Percentiles rank a stretch among this genome's conserved stretches.
These are phyloP conservation scores for Dalbergia cultrata DNA, from an alignment of 306 rosid species.

Conservation along the genomic window DNA sequence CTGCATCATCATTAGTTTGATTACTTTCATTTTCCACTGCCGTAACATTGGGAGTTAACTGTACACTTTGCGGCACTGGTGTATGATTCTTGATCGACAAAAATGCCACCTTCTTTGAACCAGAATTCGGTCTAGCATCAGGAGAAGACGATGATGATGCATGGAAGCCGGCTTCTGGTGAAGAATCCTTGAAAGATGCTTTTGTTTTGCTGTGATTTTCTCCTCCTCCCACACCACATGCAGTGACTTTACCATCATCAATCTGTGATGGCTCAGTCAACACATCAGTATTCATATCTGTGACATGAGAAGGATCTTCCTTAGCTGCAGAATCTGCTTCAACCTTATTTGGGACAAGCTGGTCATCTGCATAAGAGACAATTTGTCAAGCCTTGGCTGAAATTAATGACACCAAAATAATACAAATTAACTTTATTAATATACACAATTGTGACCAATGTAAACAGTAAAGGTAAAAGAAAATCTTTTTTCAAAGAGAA, in stretches of 20 bases:
- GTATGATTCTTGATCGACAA: conserved; percentile 62
- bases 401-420: conserved; percentile 6
- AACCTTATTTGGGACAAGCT: conserved; percentile 29
- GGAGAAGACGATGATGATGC: conserved; percentile 42
- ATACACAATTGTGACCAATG: neutral
- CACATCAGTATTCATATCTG: conserved; percentile 42
- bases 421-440: neutral
- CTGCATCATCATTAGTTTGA: conserved; percentile 48
- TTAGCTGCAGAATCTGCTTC: conserved; percentile 43
- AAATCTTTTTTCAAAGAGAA: neutral
- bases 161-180: conserved; percentile 42
- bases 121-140: conserved; percentile 41
- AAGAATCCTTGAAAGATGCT: conserved; percentile 36
- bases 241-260: conserved; percentile 38
- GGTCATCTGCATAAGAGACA: conserved; percentile 55
- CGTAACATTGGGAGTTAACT: conserved; percentile 30
- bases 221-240: conserved; percentile 35
- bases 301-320: conserved; percentile 32
- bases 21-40: conserved; percentile 53
- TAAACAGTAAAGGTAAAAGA: neutral
- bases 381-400: conserved; percentile 16
- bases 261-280: conserved; percentile 32
- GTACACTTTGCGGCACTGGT: conserved; percentile 35
- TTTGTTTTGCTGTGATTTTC: conserved; percentile 43
- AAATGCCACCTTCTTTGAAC: conserved; percentile 70